Base-by-base conservation (phyloP, 176 grass and related monocot species). In the bread wheat (Triticum aestivum) region DNA sequence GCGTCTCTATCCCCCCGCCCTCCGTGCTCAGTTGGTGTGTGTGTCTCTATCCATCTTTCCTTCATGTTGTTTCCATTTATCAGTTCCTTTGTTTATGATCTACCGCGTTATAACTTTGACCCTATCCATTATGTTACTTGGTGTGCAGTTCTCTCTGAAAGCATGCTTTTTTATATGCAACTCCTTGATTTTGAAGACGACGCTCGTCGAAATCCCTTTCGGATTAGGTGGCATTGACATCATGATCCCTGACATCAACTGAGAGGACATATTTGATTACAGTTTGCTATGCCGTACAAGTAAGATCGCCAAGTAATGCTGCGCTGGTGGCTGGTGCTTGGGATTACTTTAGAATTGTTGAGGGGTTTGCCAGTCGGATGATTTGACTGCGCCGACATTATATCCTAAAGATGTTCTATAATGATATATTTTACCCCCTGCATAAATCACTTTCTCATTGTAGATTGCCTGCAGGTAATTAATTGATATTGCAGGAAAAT, bases 171-270 rank as follows among this genome's bases (percentile, higher is more conserved):
- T 56, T 20, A 56, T 20, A 56, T 18, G 10, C 69, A 69, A 39
- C 11, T 34, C 3, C 33, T 41, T 84, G 69, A 70, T 71, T 51
- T 15, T 29, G 79, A 88, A 71, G 77, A 84, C 1, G 81, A 88
- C 76, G 27, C 70, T 35, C 51, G 2, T 39, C 9, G 9, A 76
- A 59, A 29, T 61, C 61, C 41, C 54, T 69, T 81, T 9, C 2
- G n/a, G 69, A 77, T 88, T 61, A 15, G 69, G 81, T 85, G 49
- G 47, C 23, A 45, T 73, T 47, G 71, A 6, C 69, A 69, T 42
- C 51, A 61, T 52, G 76, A 76, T 75, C 56, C 33, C 33, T 34
- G 33, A 34, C 33, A 34, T 34, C 11, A 29, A 34, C 33, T 34
- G 33, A 34, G 33, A 51, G 13, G 77, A 77, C 41, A 41, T 11